Evolutionary conservation across 306 rosid genomes (phyloP), one percentile per base, ranked within the genome.

Genomic region (Casuarina glauca): DNA sequence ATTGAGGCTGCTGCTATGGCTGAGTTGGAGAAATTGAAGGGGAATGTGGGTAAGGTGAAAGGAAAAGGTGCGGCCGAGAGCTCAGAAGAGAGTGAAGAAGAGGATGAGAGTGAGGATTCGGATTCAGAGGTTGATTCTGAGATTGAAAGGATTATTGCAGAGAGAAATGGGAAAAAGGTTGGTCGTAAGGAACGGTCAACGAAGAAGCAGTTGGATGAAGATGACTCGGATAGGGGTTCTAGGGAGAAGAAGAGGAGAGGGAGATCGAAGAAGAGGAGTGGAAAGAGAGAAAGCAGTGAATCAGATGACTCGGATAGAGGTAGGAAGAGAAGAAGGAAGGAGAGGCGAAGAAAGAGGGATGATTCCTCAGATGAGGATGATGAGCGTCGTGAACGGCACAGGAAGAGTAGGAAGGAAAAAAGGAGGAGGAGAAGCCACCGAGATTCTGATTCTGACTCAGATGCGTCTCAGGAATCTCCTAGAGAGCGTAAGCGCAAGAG

Each of bases 41-140:
- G 92, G 57, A 84, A 58, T 76, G 76, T 54, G 0, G 88, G 82
- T 11, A 93, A 82, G 88, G 76, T 26, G 46, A 83, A 79, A 46
- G 80, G 82, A 73, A 84, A 86, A 61, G 76, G 74, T 26, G 81
- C 62, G 9, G 80, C 38, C 36, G 94, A 85, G 85, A 89, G 92
- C 67, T 87, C 85, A 9, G 96, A 85, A 26, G 93, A 87, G 73
- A 91, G 92, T 50, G 87, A 81, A 46, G 94, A 88, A 69, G 92
- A 85, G 8, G 96, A 91, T 19, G 98, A 86, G 7, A 85, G 86
- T 67, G 97, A 89, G 77, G 86, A 85, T 79, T 88, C 93, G 2
- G 97, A 91, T 78, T 91, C 98, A 3, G 97, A 89, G 77, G 76
- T 76, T 57, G 88, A 94, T 80, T 81, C 96, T 0, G 97, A 94